Conservation (phyloP, 2,329 filamentous ascomycete genomes). For the Pseudocercospora fuligena region DNA sequence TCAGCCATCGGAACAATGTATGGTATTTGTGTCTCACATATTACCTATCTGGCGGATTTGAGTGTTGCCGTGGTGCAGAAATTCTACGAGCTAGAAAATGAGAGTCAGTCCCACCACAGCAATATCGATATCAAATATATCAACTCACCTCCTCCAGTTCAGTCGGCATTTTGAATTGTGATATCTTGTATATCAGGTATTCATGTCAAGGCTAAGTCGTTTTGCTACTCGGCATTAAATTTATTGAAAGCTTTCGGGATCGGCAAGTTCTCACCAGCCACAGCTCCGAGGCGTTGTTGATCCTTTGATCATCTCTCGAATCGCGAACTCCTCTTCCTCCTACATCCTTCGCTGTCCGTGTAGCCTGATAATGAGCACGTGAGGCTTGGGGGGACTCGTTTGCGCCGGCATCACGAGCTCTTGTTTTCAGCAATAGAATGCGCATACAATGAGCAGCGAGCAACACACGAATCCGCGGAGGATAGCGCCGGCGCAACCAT, state of each 20-base stretch:
- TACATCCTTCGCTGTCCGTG: slow-evolving; percentile 3
- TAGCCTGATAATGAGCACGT: background rate
- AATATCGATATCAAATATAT: background rate
- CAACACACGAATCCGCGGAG: slow-evolving; percentile 16
- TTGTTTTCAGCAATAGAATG: background rate
- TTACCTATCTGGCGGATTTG: slow-evolving; percentile 82
- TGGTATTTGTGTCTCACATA: slow-evolving; percentile 26
- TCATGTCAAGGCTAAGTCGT: background rate
- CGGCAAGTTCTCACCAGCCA: slow-evolving; percentile 4
- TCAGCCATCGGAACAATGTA: slow-evolving; percentile 19
- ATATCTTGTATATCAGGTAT: background rate
- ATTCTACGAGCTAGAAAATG: slow-evolving; percentile 19
- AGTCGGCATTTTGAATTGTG: slow-evolving; percentile 49
- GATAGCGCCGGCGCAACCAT: slow-evolving; percentile 33
- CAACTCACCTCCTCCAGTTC: slow-evolving; percentile 54
- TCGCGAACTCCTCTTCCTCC: background rate
- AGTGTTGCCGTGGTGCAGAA: slow-evolving; percentile 62
- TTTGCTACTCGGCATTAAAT: slow-evolving; percentile 2
- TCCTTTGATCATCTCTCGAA: slow-evolving; percentile 1
- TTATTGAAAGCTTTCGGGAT: background rate
- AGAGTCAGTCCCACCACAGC: slow-evolving; percentile 23
- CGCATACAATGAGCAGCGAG: slow-evolving; percentile 27
- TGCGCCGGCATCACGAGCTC: background rate
- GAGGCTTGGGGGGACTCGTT: background rate
- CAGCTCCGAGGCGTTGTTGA: slow-evolving; percentile 8